Percentiles rank a stretch among this genome's conserved stretches.
Conservation (phyloP, 1,139 yeast species). For the Saccharomyces pastorianus region DNA sequence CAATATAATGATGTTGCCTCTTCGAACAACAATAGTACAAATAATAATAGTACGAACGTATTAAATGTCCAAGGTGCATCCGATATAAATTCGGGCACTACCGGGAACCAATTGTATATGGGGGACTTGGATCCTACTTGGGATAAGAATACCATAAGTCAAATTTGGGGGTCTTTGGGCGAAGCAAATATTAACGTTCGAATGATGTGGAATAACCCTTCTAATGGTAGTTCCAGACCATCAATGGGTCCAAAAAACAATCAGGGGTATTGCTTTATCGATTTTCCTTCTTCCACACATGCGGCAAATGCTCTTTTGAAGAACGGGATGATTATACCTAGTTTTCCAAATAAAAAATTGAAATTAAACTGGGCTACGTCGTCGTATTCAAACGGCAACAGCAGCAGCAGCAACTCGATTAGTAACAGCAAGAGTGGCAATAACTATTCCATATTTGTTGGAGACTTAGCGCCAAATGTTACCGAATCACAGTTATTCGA, state of each 20-base stretch:
- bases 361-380: constrained; percentile 71
- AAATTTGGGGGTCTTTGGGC: constrained; percentile 45
- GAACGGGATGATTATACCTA: constrained; percentile 60
- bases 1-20: not conserved
- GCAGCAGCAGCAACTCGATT: too few relatives aligned
- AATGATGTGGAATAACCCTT: constrained; percentile 37
- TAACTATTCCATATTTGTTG: constrained; percentile 66
- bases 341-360: constrained; percentile 49
- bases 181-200: constrained; percentile 39
- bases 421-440: constrained; percentile 2
- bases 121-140: constrained; percentile 73
- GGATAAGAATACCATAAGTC: constrained; percentile 51
- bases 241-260: constrained; percentile 31
- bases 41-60: not conserved
- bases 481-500: constrained; percentile 64
- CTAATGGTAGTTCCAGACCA: constrained; percentile 21
- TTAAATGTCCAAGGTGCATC: not conserved
- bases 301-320: constrained; percentile 58
- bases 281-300: constrained; percentile 53
- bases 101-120: constrained; percentile 37
- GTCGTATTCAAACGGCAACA: constrained; percentile 38
- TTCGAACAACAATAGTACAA: not conserved
- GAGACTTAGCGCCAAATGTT: constrained; percentile 65
- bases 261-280: constrained; percentile 69
- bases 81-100: not conserved